Percentiles rank a stretch among this genome's conserved stretches.
phyloP scores from a whole-genome alignment of 768 basidiomycete genomes.

The Guyanaporus albipodus region DNA sequence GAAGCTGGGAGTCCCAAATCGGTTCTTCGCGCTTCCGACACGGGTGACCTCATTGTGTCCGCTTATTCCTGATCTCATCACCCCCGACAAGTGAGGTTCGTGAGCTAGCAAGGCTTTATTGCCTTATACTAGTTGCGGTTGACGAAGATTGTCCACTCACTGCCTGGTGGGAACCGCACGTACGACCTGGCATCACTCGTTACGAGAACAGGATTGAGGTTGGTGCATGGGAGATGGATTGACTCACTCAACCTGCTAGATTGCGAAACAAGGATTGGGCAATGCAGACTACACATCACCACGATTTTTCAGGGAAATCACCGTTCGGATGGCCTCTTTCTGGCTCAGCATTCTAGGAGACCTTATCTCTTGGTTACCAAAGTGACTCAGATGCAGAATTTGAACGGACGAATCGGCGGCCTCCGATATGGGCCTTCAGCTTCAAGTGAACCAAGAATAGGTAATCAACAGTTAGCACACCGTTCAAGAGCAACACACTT shows the following conservation, averaged over 20 bases:
- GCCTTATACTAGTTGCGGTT: no score
- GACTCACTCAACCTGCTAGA: slow-evolving; percentile 14
- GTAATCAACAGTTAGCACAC: slow-evolving; percentile 39
- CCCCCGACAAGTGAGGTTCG: slow-evolving; percentile 29
- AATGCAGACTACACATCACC: background rate
- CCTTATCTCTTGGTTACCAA: slow-evolving; percentile 33
- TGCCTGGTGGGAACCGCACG: no score
- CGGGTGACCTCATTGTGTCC: background rate
- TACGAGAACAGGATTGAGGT: slow-evolving; percentile 37
- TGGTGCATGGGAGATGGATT: slow-evolving; percentile 29
- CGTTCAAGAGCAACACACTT: slow-evolving; percentile 47
- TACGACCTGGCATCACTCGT: slow-evolving; percentile 1
- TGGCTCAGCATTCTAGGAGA: slow-evolving; percentile 38
- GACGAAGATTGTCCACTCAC: no score
- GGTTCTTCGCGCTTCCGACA: no score
- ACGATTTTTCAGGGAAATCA: background rate
- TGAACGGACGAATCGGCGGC: slow-evolving; percentile 31
- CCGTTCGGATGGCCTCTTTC: slow-evolving; percentile 35
- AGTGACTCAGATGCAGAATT: slow-evolving; percentile 38
- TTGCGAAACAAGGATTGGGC: slow-evolving; percentile 32
- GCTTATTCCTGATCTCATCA: background rate
- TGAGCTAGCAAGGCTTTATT: background rate
- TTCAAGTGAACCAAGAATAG: slow-evolving; percentile 36
- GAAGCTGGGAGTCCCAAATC: no score
- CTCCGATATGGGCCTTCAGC: slow-evolving; percentile 31